Base-by-base conservation (phyloP, 208 protist species). In the Vickermania spadyakhi region DNA sequence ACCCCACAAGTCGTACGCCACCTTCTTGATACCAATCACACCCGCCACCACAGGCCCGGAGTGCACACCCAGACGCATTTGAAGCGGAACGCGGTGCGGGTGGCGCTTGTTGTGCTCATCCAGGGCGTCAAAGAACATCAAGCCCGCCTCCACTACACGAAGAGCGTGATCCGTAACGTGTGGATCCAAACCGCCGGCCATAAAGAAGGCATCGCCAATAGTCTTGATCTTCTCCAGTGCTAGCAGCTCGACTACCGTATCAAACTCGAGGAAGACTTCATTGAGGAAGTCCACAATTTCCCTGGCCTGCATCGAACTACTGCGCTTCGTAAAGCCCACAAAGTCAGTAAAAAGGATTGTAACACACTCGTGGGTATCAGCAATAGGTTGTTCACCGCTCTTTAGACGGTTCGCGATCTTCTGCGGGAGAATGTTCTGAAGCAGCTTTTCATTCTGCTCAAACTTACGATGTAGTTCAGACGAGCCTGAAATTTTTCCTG, bases 271-370 rank as follows among this genome's bases (percentile, higher is more conserved):
- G 30, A 81, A 74, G 22, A 81, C 63, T 31, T 69, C 55, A 29
- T 78, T 75, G 36, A 81, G 66, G 50, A 80, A 73, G 49, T 59
- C 55, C 2, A 79, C 73, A 60, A 81, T 60, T 27, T 80, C 66
- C n/a, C 31, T 41, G 18, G 75, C 64, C 31, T 27, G 45, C 73
- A 81, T 66, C 2, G 28, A 56, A 36, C 31, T 70, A 28, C 68
- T 76, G 5, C 79, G 67, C 56, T 62, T 73, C 7, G 75, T 81
- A 62, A 81, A 81, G 13, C 75, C 75, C 25, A 79, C 72, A 30
- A 81, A 73, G 31, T 81, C 73, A 4, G 66, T 75, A 63, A 79
- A 79, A n/a, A 77, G 56, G n/a, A 79, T 78, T 22, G 62, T 77
- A 23, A 79, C 41, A 22, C 61, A 59, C 14, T 25, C 27, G 65